Evolutionary conservation across 164 flowering plant species (phyloP), one percentile per base, ranked within the genome.

Genomic region (Paratinospora sagittata): DNA sequence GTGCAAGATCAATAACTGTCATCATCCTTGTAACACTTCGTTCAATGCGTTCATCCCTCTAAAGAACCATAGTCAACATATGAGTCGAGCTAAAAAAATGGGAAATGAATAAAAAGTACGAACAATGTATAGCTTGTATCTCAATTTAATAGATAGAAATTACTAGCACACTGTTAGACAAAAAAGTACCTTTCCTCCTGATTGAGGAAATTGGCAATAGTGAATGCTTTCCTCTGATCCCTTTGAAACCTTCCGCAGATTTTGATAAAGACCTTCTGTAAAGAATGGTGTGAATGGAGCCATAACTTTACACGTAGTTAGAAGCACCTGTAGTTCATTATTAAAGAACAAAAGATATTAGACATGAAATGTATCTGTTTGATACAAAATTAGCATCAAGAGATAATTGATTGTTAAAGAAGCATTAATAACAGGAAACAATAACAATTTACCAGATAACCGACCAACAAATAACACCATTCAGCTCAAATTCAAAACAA

Each of bases 211-310:
- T 65, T 82, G 73, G 80, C 99, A 92, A 70, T 77, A 85, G 69
- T 95, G 99, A 82, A 95, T 82, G 78, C 98, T 90, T 78, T 90
- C 95, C 77, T 95, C 98, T 49, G 87, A 72, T 67, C 78, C 91
- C 63, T 72, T 61, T 33, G 62, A 77, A 72, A 83, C 96, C 83
- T 85, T 92, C 41, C 94, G 81, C 88, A 95, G 36, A 67, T 95
- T 95, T 77, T 92, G 94, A 75, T 91, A 95, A 19, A 95, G 86
- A 70, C 81, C 92, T 77, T 95, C 99, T 0, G 98, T 90, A 77
- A 95, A 95, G 81, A 92, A 95, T n/a, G 99, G 99, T 8, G 99
- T 95, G 74, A 92, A 91, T 58, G 99, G 99, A 71, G 99, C 90
- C 99, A 95, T 95, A 43, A 89, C 94, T 78, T 91, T 90, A 74